Evolutionary conservation across 2,329 filamentous ascomycete genomes (phyloP).

Genomic region (Cordyceps javanica): DNA sequence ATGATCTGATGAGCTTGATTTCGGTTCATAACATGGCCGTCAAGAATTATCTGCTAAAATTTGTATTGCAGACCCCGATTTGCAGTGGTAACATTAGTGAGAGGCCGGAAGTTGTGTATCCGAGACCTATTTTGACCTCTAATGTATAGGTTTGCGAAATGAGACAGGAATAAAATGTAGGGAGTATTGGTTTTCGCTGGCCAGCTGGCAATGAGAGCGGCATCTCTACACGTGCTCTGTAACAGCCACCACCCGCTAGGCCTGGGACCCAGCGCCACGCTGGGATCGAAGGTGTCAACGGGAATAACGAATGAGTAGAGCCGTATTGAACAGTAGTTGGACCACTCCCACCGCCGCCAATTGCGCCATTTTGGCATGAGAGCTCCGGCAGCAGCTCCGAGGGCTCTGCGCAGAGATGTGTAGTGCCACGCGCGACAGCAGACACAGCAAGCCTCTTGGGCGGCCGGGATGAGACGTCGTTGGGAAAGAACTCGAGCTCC

Average conservation of each 20-base stretch:
- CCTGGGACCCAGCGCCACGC: not conserved
- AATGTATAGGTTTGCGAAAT: conserved; percentile 4
- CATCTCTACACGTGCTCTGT: not conserved
- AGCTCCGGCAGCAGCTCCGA: conserved; percentile 2
- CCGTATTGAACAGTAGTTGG: conserved; percentile 2
- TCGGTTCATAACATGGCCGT: not conserved
- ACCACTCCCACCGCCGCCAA: not conserved
- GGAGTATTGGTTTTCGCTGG: not conserved
- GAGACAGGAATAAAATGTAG: conserved; percentile 2
- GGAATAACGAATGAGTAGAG: not conserved
- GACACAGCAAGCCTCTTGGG: not conserved
- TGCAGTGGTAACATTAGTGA: conserved; percentile 1
- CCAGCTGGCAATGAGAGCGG: not conserved
- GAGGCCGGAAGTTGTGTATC: not conserved
- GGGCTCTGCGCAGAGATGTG: conserved; percentile 2
- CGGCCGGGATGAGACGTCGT: not conserved
- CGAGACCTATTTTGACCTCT: not conserved
- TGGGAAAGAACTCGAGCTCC: not conserved
- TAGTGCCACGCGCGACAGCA: not conserved
- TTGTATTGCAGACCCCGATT: not conserved
- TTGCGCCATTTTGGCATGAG: not conserved
- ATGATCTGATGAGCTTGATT: not conserved
- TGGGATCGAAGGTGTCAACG: not conserved
- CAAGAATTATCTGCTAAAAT: not conserved
- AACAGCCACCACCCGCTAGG: not conserved